Percentiles rank a stretch among this genome's conserved stretches.
Evolutionary conservation across 2,329 filamentous ascomycete species (phyloP).

Genomic region (Phaeosphaeria sp.): DNA sequence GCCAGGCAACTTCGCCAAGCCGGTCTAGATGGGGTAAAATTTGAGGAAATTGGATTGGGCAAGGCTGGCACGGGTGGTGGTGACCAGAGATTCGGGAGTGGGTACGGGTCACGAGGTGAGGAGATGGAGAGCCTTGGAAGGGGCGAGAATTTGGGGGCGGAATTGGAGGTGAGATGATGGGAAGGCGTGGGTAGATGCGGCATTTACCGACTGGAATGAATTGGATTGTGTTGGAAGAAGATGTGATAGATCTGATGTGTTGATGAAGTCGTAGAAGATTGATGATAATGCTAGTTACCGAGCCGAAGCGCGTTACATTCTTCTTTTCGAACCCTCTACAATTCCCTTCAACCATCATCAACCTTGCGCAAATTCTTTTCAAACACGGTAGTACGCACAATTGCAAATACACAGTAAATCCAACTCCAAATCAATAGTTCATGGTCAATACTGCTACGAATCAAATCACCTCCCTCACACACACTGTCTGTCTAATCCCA

Average conservation of each 20-base stretch:
- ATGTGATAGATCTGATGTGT: too few relatives aligned
- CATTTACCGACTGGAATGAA: not conserved
- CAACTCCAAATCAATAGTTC: not conserved
- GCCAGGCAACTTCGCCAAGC: constrained; percentile 16
- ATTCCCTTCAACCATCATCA: too few relatives aligned
- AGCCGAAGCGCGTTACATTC: too few relatives aligned
- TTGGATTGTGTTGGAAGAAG: not conserved
- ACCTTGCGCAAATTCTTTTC: too few relatives aligned
- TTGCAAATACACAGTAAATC: not conserved
- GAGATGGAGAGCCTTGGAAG: too few relatives aligned
- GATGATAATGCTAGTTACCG: not conserved
- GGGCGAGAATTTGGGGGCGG: not conserved
- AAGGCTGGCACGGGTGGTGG: not conserved
- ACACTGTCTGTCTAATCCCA: not conserved
- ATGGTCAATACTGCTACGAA: too few relatives aligned
- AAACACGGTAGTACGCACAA: too few relatives aligned
- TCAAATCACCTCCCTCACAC: not conserved
- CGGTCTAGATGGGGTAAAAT: constrained; percentile 24
- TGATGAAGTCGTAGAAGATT: not conserved
- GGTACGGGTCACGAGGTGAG: too few relatives aligned
- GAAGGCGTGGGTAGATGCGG: not conserved
- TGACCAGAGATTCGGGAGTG: not conserved
- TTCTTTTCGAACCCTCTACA: too few relatives aligned
- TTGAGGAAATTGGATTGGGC: not conserved
- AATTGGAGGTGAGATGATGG: not conserved